Evolutionary conservation across 768 basidiomycete genomes (phyloP).

Genomic region (Panaeolus cyanescens): DNA sequence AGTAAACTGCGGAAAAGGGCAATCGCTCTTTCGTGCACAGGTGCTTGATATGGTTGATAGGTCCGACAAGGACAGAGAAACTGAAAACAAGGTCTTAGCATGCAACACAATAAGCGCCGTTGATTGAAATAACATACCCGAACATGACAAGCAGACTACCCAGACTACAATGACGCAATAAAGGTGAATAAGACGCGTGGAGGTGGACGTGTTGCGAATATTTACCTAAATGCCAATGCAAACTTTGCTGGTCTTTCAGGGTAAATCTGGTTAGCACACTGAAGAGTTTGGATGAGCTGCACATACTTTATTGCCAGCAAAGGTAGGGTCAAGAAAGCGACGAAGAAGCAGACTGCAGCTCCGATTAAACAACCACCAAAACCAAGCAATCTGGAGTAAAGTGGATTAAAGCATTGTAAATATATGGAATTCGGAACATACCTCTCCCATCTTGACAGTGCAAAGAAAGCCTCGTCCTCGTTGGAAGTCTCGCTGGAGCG

Average conservation of each 20-base stretch:
- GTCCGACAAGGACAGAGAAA: slow-evolving; percentile 86
- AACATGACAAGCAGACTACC: slow-evolving; percentile 96
- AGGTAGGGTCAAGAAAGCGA: slow-evolving; percentile 85
- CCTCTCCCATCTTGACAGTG: slow-evolving; percentile 93
- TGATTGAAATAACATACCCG: slow-evolving; percentile 54
- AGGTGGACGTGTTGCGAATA: background rate
- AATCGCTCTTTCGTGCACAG: slow-evolving; percentile 79
- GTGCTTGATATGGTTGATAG: slow-evolving; percentile 91
- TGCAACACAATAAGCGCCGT: background rate
- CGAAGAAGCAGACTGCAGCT: slow-evolving; percentile 90
- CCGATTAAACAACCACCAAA: slow-evolving; percentile 90
- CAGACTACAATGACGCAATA: slow-evolving; percentile 46
- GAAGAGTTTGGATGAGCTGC: slow-evolving; percentile 8
- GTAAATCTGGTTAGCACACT: slow-evolving; percentile 5
- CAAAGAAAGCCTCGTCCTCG: slow-evolving; percentile 96
- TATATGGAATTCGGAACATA: slow-evolving; percentile 25
- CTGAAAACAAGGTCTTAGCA: slow-evolving; percentile 34
- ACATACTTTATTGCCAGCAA: slow-evolving; percentile 42
- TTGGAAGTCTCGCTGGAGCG: slow-evolving; percentile 80
- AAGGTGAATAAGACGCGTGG: slow-evolving; percentile 4
- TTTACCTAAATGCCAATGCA: slow-evolving; percentile 81
- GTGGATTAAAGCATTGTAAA: background rate
- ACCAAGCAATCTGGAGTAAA: slow-evolving; percentile 68
- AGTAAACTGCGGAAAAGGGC: slow-evolving; percentile 83
- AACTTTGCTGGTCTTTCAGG: slow-evolving; percentile 84